Percentiles rank a stretch among this genome's conserved stretches.
These are phyloP conservation scores for Tubosaeta sp. DNA, from an alignment of 768 basidiomycete species.

Conservation along the genomic window DNA sequence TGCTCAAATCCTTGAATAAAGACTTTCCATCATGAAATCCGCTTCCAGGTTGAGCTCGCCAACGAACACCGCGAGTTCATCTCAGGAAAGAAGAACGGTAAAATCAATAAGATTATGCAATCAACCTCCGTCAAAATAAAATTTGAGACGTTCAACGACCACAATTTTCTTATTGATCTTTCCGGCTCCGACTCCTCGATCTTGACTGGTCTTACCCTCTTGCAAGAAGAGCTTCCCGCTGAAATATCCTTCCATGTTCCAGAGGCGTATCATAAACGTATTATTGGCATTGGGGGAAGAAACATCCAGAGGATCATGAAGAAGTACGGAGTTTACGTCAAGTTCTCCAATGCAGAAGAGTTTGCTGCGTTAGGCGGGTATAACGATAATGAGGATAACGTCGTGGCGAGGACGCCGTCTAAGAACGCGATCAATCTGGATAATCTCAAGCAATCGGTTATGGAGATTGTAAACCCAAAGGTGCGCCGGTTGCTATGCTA, in stretches of 20 bases:
- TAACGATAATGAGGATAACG: slow-evolving; percentile 97
- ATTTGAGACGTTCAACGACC: slow-evolving; percentile 96
- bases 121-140: slow-evolving; percentile 96
- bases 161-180: slow-evolving; percentile 92
- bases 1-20: slow-evolving; percentile 25
- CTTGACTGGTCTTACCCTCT: slow-evolving; percentile 79
- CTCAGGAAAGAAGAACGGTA: slow-evolving; percentile 98
- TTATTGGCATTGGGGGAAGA: slow-evolving; percentile 96
- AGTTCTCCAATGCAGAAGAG: slow-evolving; percentile 97
- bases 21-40: slow-evolving; percentile 95
- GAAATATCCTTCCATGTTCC: slow-evolving; percentile 99
- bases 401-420: slow-evolving; percentile 94
- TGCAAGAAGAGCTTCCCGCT: slow-evolving; percentile 97
- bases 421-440: slow-evolving; percentile 97
- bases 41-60: slow-evolving; percentile 95
- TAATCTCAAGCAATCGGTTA: slow-evolving; percentile 91
- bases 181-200: slow-evolving; percentile 81
- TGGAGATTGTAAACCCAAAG: slow-evolving; percentile 97
- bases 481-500: slow-evolving; percentile 37
- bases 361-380: slow-evolving; percentile 93
- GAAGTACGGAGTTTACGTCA: slow-evolving; percentile 99
- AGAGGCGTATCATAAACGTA: slow-evolving; percentile 96
- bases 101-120: slow-evolving; percentile 99
- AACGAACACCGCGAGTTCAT: slow-evolving; percentile 99
- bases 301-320: slow-evolving; percentile 99